Evolutionary conservation across 1,284 basidiomycete genomes (phyloP), one percentile per base, ranked within the genome.

Genomic region (Trametes polyzona): DNA sequence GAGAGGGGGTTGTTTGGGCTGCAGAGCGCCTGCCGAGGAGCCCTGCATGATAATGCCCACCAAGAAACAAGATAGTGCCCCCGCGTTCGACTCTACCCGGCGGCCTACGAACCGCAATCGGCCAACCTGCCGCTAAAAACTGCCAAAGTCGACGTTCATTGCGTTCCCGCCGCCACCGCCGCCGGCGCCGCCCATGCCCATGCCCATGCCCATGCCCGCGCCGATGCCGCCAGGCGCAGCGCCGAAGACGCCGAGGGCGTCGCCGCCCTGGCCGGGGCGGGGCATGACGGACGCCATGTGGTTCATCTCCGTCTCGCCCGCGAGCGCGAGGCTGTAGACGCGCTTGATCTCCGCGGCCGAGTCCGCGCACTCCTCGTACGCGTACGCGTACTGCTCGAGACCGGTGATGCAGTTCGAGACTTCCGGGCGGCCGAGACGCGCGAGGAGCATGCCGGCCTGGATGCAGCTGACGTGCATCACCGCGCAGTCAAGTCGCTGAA

Each of bases 401-500:
- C 90, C 95, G 9, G 81, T 83, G 64, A 96, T 87, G 69, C 93
- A 95, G 65, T 89, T 88, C 53, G 81, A 74, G 23, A 91, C 90
- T 74, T 96, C 95, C 3, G 86, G 85, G 19, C 90, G 84, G 4
- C 88, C 92, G 29, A 90, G 76, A n/a, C 86, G 81, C 3, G 92
- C 93, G 50, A 96, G 83, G n/a, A 93, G 77, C 48, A 81, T 83
- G 12, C 93, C 93, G 0, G 93, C 89, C 58, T 92, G 87, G 62
- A 90, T 90, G 68, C 92, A 88, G 64, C 86, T 86, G 64, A 91
- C 88, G 63, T 92, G 90, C 81, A 95, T 90, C 27, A 94, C 88
- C 14, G 91, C 92, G 23, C 87, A 88, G 68, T 93, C 90, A 53
- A 93, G 79, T 69, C 86, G 82, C 86, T 89, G 66, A n/a, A n/a